These are phyloP conservation scores for Monilinia vaccinii-corymbosi DNA, from an alignment of 2,329 filamentous ascomycete genomes.

Conservation along the genomic window DNA sequence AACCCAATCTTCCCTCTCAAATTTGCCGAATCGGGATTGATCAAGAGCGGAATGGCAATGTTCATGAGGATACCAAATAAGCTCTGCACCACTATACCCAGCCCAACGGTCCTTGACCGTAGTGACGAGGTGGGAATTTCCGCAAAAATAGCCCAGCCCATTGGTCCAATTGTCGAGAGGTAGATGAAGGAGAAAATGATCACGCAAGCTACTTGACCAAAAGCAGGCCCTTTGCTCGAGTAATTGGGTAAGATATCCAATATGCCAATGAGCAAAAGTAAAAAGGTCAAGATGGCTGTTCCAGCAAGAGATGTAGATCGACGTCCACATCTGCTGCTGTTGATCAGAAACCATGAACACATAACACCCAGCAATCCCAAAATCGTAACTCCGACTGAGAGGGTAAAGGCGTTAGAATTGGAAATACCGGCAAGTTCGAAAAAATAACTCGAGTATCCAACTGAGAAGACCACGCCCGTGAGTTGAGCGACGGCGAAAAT, in stretches of 20 bases:
- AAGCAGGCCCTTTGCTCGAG: background rate
- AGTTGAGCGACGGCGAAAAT: slow-evolving; percentile 32
- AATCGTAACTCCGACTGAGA: slow-evolving; percentile 5
- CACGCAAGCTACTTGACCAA: slow-evolving; percentile 6
- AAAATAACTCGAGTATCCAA: slow-evolving; percentile 39
- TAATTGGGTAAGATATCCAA: slow-evolving; percentile 8
- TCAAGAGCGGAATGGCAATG: slow-evolving; percentile 6
- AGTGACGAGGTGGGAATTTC: slow-evolving; percentile 5
- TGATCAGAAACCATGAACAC: slow-evolving; percentile 9
- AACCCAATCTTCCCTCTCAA: slow-evolving; percentile 8
- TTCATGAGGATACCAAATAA: slow-evolving; percentile 7
- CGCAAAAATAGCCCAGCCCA: slow-evolving; percentile 9
- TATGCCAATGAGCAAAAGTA: slow-evolving; percentile 4
- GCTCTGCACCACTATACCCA: slow-evolving; percentile 9
- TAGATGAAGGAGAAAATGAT: slow-evolving; percentile 7
- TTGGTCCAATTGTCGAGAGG: slow-evolving; percentile 4
- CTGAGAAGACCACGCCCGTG: slow-evolving; percentile 51
- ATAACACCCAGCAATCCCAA: slow-evolving; percentile 2
- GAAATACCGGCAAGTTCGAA: slow-evolving; percentile 36
- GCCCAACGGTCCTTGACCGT: slow-evolving; percentile 2
- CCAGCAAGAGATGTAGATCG: slow-evolving; percentile 7
- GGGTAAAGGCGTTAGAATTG: slow-evolving; percentile 31
- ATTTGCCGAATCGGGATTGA: slow-evolving; percentile 6
- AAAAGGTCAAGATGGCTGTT: background rate
- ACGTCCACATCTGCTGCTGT: slow-evolving; percentile 5